phyloP scores from a whole-genome alignment of 1,139 yeast genomes.

The Magnusiomyces suaveolens region DNA sequence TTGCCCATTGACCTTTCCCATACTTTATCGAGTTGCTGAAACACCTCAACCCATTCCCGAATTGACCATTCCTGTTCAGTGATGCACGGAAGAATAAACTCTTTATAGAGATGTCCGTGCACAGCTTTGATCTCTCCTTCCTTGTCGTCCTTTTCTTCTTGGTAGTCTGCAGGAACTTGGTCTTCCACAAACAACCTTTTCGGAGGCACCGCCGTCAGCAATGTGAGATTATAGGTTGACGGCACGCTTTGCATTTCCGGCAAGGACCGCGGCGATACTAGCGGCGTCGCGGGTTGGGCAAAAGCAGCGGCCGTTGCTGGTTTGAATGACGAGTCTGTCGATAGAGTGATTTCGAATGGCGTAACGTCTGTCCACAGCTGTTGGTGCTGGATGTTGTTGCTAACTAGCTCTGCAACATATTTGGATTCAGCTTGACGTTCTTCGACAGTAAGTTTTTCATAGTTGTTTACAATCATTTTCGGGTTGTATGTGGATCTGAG shows the following conservation, averaged over 20 bases:
- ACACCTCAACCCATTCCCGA: conserved; percentile 28
- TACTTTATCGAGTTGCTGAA: conserved; percentile 20
- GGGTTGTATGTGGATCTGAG: too few relatives aligned
- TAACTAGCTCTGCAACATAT: conserved; percentile 12
- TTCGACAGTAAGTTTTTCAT: background rate
- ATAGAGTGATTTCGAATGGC: conserved; percentile 16
- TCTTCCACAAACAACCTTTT: conserved; percentile 31
- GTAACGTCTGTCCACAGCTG: conserved; percentile 44
- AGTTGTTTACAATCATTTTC: too few relatives aligned
- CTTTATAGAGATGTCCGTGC: conserved; percentile 5
- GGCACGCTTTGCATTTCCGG: background rate
- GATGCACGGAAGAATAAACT: conserved; percentile 13
- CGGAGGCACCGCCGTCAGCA: conserved; percentile 27
- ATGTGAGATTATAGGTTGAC: conserved; percentile 15
- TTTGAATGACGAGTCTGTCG: background rate
- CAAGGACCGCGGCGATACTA: conserved; percentile 1
- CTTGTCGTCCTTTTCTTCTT: conserved; percentile 23
- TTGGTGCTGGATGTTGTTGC: conserved; percentile 42
- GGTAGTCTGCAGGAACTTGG: conserved; percentile 7
- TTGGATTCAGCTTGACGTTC: background rate
- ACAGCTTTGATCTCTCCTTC: conserved; percentile 27
- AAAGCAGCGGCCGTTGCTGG: background rate
- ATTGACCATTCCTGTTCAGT: conserved; percentile 26
- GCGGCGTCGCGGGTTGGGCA: background rate
- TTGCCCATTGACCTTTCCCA: conserved; percentile 11